phyloP scores from a whole-genome alignment of 1,284 basidiomycete species.

The Gomphus sp. region DNA sequence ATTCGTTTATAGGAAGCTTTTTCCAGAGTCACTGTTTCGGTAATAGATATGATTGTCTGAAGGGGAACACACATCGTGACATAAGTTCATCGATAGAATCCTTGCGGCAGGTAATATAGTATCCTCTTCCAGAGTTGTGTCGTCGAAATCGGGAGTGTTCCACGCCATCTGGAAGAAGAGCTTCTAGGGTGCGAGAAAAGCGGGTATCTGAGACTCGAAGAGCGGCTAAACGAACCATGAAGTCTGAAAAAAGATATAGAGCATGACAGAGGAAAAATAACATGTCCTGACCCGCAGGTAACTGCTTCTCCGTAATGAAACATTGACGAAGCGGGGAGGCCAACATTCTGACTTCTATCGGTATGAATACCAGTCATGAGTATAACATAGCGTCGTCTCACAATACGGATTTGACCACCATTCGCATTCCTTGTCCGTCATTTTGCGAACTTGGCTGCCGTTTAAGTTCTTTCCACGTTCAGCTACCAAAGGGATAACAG shows the following conservation, averaged over 20 bases:
- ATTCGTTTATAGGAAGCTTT: conserved; percentile 24
- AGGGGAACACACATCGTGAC: conserved; percentile 24
- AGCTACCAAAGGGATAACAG: conserved; percentile 37
- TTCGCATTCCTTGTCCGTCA: conserved; percentile 49
- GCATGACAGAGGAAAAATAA: background rate
- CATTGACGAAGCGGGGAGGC: conserved; percentile 52
- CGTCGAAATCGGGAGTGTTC: conserved; percentile 52
- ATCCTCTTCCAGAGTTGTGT: conserved; percentile 32
- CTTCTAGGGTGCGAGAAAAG: conserved; percentile 6
- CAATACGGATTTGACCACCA: conserved; percentile 71
- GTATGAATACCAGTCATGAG: conserved; percentile 8
- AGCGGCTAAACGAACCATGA: conserved; percentile 52
- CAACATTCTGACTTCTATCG: conserved; percentile 60
- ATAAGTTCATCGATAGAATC: conserved; percentile 28
- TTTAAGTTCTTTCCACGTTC: conserved; percentile 19
- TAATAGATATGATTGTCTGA: background rate
- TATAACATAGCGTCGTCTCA: conserved; percentile 27
- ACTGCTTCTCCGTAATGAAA: conserved; percentile 33
- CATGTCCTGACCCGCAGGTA: conserved; percentile 45
- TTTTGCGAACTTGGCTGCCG: conserved; percentile 23
- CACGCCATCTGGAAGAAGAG: conserved; percentile 56
- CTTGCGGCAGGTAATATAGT: conserved; percentile 51
- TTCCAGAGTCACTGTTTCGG: conserved; percentile 8
- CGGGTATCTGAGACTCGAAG: conserved; percentile 30
- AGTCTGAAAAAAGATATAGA: conserved; percentile 33